A percentile compares a stretch with the other conserved stretches of the same genome.
phyloP scores from a whole-genome alignment of 306 rosid species.

The Rosa rugosa region DNA sequence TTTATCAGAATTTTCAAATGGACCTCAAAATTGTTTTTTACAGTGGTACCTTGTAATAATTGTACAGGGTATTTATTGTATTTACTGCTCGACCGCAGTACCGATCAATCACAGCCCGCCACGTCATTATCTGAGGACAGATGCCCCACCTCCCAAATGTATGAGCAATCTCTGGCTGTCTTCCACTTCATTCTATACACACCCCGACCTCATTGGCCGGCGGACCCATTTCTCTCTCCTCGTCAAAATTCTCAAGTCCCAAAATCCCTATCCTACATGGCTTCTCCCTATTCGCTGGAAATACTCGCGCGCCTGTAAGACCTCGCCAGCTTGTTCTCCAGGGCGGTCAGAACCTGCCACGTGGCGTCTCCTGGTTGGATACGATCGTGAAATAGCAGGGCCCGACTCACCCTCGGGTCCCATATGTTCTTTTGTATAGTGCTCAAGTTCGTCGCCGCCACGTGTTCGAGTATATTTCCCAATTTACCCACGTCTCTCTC shows the following conservation, averaged over 20 bases:
- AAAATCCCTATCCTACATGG: conserved; percentile 25
- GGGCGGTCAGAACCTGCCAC: conserved; percentile 60
- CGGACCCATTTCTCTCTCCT: neutral
- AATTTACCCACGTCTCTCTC: conserved; percentile 71
- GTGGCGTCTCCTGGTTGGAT: conserved; percentile 87
- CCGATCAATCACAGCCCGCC: conserved; percentile 17
- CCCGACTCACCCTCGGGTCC: conserved; percentile 57
- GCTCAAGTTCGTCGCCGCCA: conserved; percentile 73
- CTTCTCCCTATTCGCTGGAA: conserved; percentile 33
- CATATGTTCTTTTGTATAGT: conserved; percentile 59
- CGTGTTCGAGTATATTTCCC: conserved; percentile 62
- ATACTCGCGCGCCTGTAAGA: conserved; percentile 46
- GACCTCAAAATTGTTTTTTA: neutral
- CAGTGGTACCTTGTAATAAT: neutral
- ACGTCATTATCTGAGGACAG: conserved; percentile 4
- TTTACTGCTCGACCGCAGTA: neutral
- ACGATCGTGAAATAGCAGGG: conserved; percentile 52
- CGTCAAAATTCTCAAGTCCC: neutral
- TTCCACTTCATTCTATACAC: conserved; percentile 19
- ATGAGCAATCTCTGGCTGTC: conserved; percentile 47
- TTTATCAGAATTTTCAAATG: neutral
- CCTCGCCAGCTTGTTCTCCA: conserved; percentile 53
- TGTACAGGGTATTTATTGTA: conserved; percentile 6
- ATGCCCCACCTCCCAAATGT: conserved; percentile 22
- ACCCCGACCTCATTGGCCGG: neutral